These are phyloP conservation scores for Teunomyces kruisii DNA, from an alignment of 805 yeast species.

Conservation along the genomic window DNA sequence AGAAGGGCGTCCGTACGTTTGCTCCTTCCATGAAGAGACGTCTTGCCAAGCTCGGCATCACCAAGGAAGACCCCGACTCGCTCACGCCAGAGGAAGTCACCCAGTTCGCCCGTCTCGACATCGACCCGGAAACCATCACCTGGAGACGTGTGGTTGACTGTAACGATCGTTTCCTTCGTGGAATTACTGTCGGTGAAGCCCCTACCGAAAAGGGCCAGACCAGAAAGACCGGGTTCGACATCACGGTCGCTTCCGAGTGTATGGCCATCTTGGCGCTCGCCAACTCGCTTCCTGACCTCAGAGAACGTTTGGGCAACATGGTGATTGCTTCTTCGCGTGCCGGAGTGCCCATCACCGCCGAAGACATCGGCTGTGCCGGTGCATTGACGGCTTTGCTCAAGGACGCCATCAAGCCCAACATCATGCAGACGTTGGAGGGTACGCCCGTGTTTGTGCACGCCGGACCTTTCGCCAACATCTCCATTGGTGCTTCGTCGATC, in stretches of 20 bases:
- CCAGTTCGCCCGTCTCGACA: conserved; percentile 66
- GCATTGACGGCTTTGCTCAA: conserved; percentile 79
- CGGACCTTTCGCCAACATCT: conserved; percentile 86
- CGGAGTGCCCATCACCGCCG: conserved; percentile 77
- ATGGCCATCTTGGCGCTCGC: conserved; percentile 84
- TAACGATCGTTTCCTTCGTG: conserved; percentile 78
- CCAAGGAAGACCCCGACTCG: conserved; percentile 69
- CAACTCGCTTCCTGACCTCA: conserved; percentile 66
- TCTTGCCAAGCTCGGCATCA: conserved; percentile 65
- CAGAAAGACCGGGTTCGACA: conserved; percentile 77
- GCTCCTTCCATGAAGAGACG: conserved; percentile 67
- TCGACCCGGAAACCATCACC: conserved; percentile 77
- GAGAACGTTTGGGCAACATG: conserved; percentile 72
- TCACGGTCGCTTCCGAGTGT: conserved; percentile 81
- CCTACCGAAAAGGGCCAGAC: conserved; percentile 76
- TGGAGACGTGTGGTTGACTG: conserved; percentile 85
- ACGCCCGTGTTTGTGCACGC: conserved; percentile 87
- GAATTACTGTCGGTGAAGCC: conserved; percentile 76
- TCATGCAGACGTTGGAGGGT: conserved; percentile 87
- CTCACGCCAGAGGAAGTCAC: conserved; percentile 67
- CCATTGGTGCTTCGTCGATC: conserved; percentile 83
- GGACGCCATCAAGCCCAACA: conserved; percentile 81
- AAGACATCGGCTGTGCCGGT: conserved; percentile 84
- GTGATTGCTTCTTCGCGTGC: conserved; percentile 68
- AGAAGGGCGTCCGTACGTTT: conserved; percentile 68